A percentile compares a stretch with the other conserved stretches of the same genome.
Conservation (phyloP, 148 eudicot genomes). For the Camellia granthamiana region DNA sequence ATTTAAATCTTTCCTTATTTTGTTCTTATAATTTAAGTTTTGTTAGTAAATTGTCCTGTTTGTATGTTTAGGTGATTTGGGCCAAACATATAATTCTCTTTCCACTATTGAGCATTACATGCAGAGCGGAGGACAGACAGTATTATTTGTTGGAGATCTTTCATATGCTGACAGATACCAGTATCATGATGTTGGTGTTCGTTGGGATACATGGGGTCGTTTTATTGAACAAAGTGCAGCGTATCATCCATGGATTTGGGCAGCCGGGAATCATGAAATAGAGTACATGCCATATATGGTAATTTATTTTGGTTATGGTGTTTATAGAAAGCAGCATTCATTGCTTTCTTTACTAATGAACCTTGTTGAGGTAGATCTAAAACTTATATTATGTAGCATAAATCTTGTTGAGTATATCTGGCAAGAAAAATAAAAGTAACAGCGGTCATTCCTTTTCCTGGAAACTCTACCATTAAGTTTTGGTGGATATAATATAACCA, state of each 20-base stretch:
- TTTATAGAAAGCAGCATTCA: neutral
- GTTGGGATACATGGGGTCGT: constrained; percentile 97
- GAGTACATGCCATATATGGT: constrained; percentile 89
- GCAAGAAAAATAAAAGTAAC: neutral
- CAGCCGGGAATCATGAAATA: constrained; percentile 93
- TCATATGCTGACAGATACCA: constrained; percentile 85
- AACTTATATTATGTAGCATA: neutral
- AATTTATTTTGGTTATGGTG: constrained; percentile 18
- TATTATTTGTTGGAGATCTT: constrained; percentile 90
- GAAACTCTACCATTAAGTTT: neutral
- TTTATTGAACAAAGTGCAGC: constrained; percentile 74
- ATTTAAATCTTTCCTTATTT: neutral
- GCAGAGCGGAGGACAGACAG: constrained; percentile 61
- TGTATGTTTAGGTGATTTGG: constrained; percentile 71
- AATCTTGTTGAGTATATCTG: neutral
- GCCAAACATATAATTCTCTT: constrained; percentile 86
- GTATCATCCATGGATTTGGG: constrained; percentile 95
- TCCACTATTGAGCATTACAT: constrained; percentile 77
- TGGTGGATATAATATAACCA: neutral
- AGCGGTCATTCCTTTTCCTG: neutral
- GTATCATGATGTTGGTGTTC: constrained; percentile 65
- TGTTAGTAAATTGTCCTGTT: neutral
- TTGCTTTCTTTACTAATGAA: neutral
- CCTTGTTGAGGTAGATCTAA: neutral
- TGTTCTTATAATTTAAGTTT: neutral